These are phyloP conservation scores for Tricholoma terreum DNA, from an alignment of 768 basidiomycete genomes.

Conservation along the genomic window DNA sequence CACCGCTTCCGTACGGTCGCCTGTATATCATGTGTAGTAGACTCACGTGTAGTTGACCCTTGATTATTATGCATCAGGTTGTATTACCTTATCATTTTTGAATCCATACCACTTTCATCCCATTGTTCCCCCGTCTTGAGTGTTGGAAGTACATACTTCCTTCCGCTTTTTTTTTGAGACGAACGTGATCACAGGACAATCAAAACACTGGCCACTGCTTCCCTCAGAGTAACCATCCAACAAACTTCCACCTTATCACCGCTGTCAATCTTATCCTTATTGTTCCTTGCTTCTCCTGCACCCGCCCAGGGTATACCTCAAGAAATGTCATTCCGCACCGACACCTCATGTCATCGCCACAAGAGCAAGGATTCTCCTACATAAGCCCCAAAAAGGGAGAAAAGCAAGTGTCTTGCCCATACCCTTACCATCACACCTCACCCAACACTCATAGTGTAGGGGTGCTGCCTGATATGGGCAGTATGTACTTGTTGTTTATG, in stretches of 20 bases:
- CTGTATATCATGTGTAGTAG: too few relatives aligned
- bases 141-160: too few relatives aligned
- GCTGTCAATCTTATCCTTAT: background rate
- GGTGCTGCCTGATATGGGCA: too few relatives aligned
- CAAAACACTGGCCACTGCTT: background rate
- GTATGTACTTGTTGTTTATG: too few relatives aligned
- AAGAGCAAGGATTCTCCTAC: background rate
- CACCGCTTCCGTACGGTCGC: too few relatives aligned
- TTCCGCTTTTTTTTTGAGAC: too few relatives aligned
- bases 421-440: background rate
- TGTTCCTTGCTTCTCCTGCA: background rate
- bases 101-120: too few relatives aligned
- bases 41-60: too few relatives aligned
- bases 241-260: background rate
- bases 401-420: background rate
- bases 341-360: background rate
- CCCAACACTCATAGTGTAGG: background rate
- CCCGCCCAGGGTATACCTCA: background rate
- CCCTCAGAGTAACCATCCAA: too few relatives aligned
- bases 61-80: too few relatives aligned
- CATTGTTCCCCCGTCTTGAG: too few relatives aligned
- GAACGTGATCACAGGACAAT: background rate
- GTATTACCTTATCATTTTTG: too few relatives aligned
- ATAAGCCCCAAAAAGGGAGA: background rate
- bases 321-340: background rate